Evolutionary conservation across 441 rosid species (phyloP), one percentile per base, ranked within the genome.

Genomic region (Isatis lusitanica): DNA sequence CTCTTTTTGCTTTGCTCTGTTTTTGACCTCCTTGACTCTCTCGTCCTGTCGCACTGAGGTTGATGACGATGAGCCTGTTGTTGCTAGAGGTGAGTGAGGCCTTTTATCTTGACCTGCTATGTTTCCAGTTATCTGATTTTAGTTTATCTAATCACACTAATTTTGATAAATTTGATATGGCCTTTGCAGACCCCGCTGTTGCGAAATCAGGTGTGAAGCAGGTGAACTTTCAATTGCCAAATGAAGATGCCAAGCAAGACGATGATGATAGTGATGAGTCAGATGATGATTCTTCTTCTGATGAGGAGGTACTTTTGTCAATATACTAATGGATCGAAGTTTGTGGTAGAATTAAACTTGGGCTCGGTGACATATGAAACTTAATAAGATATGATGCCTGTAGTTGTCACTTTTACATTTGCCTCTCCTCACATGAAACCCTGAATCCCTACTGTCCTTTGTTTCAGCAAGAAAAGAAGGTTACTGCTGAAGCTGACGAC

Each of bases 171-270:
- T 8, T 44, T 43, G 24, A 40, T 71, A 31, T 74, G 39, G 6
- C 30, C 13, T 36, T 58, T 63, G 74, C 55, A 69, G 86, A 56
- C 64, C 55, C 78, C 30, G 71, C 59, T 43, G 63, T 40, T 38
- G 57, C 57, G 10, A 73, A 74, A 63, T 65, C 78, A 55, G 78
- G 36, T 42, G 62, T 42, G 13, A 85, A 73, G 62, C 82, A 82
- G 74, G 90, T 81, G 77, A 87, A 82, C 76, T 69, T 83, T 56
- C 83, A 73, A 10, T 80, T 85, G 76, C 85, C 88, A 24, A 75
- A 65, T 55, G 85, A 83, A 72, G 82, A 67, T n/a, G 76, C 17
- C 12, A 47, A 53, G 35, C 35, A 78, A 44, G 82, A 61, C 8
- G 76, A 73, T 6, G 80, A 74, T 59, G 84, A 74, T n/a, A 67